A percentile compares a stretch with the other conserved stretches of the same genome.
These are phyloP conservation scores for Diaporthe vaccinii DNA, from an alignment of 2,329 filamentous ascomycete genomes.

Conservation along the genomic window DNA sequence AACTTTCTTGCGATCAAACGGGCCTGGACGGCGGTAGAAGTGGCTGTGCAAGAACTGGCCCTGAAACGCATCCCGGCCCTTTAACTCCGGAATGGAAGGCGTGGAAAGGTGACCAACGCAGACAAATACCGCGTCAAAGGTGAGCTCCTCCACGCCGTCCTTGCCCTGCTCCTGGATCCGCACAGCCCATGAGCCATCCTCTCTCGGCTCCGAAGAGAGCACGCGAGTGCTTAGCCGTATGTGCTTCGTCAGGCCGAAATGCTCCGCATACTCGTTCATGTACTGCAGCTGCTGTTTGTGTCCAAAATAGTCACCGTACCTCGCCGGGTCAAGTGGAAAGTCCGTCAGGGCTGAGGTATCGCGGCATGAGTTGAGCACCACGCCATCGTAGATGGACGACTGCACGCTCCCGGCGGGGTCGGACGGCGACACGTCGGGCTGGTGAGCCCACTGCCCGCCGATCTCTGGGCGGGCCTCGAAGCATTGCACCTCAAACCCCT, in stretches of 20 bases:
- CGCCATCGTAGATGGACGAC: constrained; percentile 53
- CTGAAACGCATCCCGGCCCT: constrained; percentile 50
- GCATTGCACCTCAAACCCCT: constrained; percentile 50
- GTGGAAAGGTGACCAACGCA: constrained; percentile 50
- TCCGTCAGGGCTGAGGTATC: constrained; percentile 55
- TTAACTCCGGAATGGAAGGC: constrained; percentile 51
- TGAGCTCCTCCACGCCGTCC: constrained; percentile 43
- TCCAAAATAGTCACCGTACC: constrained; percentile 54
- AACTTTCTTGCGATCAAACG: constrained; percentile 53
- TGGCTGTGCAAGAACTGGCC: constrained; percentile 55
- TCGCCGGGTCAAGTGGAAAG: constrained; percentile 55
- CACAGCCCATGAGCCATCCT: constrained; percentile 50
- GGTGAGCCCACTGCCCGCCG: constrained; percentile 56
- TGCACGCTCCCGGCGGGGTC: constrained; percentile 42
- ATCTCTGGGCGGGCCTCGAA: constrained; percentile 53
- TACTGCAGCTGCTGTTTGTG: constrained; percentile 53
- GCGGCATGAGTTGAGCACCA: constrained; percentile 54
- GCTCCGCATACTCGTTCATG: constrained; percentile 53
- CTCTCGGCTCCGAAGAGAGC: constrained; percentile 47
- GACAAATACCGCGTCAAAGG: constrained; percentile 53
- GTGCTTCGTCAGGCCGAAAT: constrained; percentile 52
- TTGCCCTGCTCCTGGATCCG: constrained; percentile 41
- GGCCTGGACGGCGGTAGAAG: constrained; percentile 51
- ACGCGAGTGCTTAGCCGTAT: constrained; percentile 52
- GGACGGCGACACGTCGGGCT: constrained; percentile 45